phyloP scores from a whole-genome alignment of 805 yeast species.

The Schwanniomyces occidentalis region DNA sequence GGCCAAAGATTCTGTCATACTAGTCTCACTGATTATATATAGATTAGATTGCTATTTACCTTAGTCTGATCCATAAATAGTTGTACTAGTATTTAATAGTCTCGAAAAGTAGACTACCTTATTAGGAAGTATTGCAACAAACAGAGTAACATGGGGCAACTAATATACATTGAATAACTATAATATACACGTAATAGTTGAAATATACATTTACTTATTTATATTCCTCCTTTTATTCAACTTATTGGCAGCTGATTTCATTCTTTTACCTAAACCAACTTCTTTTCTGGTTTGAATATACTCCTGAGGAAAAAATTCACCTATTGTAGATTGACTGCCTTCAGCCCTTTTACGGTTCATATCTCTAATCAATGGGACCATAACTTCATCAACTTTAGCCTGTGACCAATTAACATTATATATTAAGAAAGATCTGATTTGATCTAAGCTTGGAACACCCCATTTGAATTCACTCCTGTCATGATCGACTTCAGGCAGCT shows the following conservation, averaged over 20 bases:
- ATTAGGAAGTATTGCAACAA: too few relatives aligned
- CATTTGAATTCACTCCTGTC: constrained; percentile 79
- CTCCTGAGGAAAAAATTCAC: constrained; percentile 69
- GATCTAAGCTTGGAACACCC: constrained; percentile 88
- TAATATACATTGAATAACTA: too few relatives aligned
- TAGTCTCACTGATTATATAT: background rate
- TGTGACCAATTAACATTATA: constrained; percentile 78
- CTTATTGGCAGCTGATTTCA: constrained; percentile 57
- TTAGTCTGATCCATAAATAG: constrained; percentile 1
- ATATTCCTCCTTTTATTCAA: constrained; percentile 28
- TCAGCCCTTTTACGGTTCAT: constrained; percentile 62
- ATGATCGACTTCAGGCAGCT: constrained; percentile 78
- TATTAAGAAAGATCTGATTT: constrained; percentile 67
- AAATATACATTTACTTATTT: background rate
- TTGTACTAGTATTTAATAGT: background rate
- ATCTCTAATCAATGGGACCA: constrained; percentile 82
- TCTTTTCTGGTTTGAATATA: constrained; percentile 47
- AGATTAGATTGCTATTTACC: background rate
- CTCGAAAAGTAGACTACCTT: constrained; percentile 8
- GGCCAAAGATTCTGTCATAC: constrained; percentile 52
- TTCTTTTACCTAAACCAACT: constrained; percentile 57
- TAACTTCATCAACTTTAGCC: constrained; percentile 72
- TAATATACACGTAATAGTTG: background rate
- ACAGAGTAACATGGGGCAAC: too few relatives aligned
- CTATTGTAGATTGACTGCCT: constrained; percentile 59